Evolutionary conservation across 192 early-diverging fungal species (phyloP).

Genomic region (Mortierella claussenii): DNA sequence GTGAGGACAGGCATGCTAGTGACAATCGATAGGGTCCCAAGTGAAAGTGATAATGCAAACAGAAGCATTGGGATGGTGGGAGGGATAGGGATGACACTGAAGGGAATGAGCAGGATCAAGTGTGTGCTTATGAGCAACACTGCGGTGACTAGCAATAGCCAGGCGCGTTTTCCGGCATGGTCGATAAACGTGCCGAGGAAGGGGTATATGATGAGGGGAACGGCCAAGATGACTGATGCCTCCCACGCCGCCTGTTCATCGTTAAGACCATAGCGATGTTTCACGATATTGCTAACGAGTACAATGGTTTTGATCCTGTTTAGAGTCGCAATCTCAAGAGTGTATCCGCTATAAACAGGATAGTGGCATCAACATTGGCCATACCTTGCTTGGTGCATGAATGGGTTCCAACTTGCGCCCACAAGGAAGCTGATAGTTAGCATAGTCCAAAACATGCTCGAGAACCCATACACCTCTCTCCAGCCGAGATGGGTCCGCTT

Average conservation of each 20-base stretch:
- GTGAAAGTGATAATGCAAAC: constrained; percentile 48
- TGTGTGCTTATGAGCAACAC: constrained; percentile 35
- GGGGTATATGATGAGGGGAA: constrained; percentile 76
- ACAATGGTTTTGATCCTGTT: background rate
- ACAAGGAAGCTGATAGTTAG: constrained; percentile 53
- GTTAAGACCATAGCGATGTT: constrained; percentile 70
- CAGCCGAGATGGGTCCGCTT: constrained; percentile 45
- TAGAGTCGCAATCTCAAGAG: background rate
- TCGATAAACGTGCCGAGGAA: constrained; percentile 79
- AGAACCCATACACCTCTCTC: constrained; percentile 55
- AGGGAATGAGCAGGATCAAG: constrained; percentile 27
- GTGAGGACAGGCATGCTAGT: constrained; percentile 56
- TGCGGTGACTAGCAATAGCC: constrained; percentile 46
- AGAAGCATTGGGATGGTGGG: constrained; percentile 56
- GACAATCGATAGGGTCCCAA: constrained; percentile 54
- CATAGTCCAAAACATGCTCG: constrained; percentile 56
- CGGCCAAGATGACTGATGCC: constrained; percentile 73
- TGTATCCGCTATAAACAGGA: background rate
- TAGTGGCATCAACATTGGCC: background rate
- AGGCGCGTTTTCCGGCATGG: constrained; percentile 68
- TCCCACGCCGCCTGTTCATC: constrained; percentile 72
- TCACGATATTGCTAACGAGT: constrained; percentile 72
- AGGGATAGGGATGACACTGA: constrained; percentile 23
- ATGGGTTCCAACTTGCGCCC: constrained; percentile 53
- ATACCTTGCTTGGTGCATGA: constrained; percentile 60